A percentile compares a stretch with the other conserved stretches of the same genome.
These are phyloP conservation scores for Musa beccarii DNA, from an alignment of 176 grass and related monocot genomes.

Conservation along the genomic window DNA sequence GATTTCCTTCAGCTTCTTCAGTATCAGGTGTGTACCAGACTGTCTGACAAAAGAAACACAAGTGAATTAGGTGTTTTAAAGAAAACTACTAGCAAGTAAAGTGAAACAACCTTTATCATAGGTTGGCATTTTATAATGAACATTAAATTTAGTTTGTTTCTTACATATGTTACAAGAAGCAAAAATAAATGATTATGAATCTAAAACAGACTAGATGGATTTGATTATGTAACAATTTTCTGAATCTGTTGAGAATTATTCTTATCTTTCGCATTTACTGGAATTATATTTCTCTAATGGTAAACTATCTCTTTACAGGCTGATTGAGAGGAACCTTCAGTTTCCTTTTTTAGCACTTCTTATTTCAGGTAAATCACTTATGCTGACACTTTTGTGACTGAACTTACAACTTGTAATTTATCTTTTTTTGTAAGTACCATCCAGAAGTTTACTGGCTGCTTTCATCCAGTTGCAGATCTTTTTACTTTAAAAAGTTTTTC, in stretches of 20 bases:
- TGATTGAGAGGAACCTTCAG: conserved; percentile 63
- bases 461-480: not conserved
- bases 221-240: not conserved
- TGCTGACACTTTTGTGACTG: not conserved
- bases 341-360: conserved; percentile 96
- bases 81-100: not conserved
- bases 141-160: not conserved
- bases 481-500: too few relatives aligned
- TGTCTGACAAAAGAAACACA: not conserved
- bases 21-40: not conserved
- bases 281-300: conserved; percentile 23
- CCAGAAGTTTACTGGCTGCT: not conserved
- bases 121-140: not conserved
- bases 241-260: conserved; percentile 15
- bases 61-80: not conserved
- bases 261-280: conserved; percentile 24
- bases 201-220: not conserved
- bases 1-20: not conserved
- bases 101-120: not conserved
- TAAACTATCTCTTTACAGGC: conserved; percentile 22
- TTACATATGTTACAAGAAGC: not conserved
- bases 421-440: not conserved
- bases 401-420: not conserved
- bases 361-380: conserved; percentile 71
- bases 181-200: not conserved